Percentiles rank a stretch among this genome's conserved stretches.
These are phyloP conservation scores for Tetrahymena thermophila DNA, from an alignment of 73 alveolate species.

Conservation along the genomic window DNA sequence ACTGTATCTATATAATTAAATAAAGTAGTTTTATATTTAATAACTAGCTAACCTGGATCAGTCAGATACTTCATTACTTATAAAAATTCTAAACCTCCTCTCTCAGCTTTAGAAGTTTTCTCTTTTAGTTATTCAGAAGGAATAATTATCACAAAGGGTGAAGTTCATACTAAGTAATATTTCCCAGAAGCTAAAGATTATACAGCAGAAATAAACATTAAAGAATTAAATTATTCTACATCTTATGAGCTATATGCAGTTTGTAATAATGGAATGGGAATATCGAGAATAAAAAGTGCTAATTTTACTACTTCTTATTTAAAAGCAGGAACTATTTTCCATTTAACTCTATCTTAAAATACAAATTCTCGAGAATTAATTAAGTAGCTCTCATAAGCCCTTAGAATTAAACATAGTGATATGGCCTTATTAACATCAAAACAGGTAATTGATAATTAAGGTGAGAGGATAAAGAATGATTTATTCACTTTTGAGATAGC, in stretches of 20 bases:
- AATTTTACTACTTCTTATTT: background rate
- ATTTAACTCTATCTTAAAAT: background rate
- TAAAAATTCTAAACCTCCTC: background rate
- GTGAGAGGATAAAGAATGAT: background rate
- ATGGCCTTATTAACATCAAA: background rate
- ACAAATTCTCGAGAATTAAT: background rate
- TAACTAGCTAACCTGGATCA: background rate
- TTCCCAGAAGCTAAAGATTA: background rate
- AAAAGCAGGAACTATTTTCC: background rate
- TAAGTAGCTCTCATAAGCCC: background rate
- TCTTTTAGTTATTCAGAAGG: background rate
- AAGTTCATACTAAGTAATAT: background rate
- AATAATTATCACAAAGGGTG: background rate
- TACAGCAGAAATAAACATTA: background rate
- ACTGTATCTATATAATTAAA: background rate
- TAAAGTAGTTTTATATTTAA: background rate
- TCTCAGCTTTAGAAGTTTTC: background rate
- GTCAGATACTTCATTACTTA: background rate
- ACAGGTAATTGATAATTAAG: background rate
- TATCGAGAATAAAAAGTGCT: background rate
- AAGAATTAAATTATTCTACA: background rate
- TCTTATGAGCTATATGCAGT: background rate
- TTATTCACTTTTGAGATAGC: background rate
- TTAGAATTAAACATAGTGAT: background rate
- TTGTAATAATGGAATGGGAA: background rate